Conservation (phyloP, 257 asterid genomes). For the Dorcoceras hygrometricum region DNA sequence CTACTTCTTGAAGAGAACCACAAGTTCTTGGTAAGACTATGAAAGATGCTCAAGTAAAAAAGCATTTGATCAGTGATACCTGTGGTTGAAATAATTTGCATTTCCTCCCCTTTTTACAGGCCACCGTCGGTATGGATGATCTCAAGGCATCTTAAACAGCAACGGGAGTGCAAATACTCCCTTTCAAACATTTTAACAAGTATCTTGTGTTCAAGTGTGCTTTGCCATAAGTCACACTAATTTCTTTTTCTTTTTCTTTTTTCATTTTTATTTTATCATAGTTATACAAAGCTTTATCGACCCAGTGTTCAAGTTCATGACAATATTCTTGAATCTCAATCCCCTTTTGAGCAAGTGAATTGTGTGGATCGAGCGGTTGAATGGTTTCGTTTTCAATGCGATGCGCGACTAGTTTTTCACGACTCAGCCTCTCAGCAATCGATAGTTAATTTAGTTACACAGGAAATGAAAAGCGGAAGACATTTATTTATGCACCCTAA, state of each 20-base stretch:
- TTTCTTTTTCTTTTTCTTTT: no score
- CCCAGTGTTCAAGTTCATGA: not conserved
- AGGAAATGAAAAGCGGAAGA: not conserved
- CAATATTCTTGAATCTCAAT: not conserved
- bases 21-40: constrained; percentile 77
- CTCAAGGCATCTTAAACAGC: constrained; percentile 78
- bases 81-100: constrained; percentile 11
- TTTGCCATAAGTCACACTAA: not conserved
- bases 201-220: constrained; percentile 17
- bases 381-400: not conserved
- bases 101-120: constrained; percentile 45
- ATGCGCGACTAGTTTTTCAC: no score
- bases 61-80: not conserved
- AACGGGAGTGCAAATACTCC: constrained; percentile 18
- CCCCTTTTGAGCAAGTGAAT: not conserved
- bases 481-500: not conserved
- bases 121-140: constrained; percentile 82
- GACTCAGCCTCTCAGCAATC: not conserved
- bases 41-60: not conserved
- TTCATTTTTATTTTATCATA: no score
- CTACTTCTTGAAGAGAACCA: constrained; percentile 92
- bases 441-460: no score
- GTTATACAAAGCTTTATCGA: not conserved
- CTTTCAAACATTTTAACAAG: constrained; percentile 14
- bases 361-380: not conserved